These are phyloP conservation scores for Wallacemonas sp. DNA, from an alignment of 208 protist genomes.

Conservation along the genomic window DNA sequence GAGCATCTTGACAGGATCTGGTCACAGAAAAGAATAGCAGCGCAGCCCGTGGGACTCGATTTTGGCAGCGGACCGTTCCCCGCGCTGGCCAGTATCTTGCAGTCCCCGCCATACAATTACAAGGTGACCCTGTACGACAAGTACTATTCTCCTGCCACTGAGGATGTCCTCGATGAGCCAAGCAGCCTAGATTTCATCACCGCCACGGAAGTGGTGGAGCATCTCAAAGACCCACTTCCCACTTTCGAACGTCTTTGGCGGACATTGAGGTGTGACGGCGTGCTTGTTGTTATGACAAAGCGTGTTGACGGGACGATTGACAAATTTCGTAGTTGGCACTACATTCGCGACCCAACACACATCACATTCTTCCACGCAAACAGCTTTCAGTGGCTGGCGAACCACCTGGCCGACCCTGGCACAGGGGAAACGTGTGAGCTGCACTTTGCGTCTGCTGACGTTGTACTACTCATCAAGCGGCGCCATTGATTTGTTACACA, in stretches of 20 bases:
- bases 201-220: slow-evolving; percentile 54
- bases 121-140: slow-evolving; percentile 42
- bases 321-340: slow-evolving; percentile 57
- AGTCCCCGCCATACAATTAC: slow-evolving; percentile 16
- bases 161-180: neutral
- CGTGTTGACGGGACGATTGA: slow-evolving; percentile 37
- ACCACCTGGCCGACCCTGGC: slow-evolving; percentile 1
- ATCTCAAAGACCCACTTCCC: slow-evolving; percentile 35
- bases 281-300: slow-evolving; percentile 60
- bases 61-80: slow-evolving; percentile 56
- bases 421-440: slow-evolving; percentile 13
- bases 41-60: slow-evolving; percentile 31
- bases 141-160: slow-evolving; percentile 39
- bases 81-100: slow-evolving; percentile 32
- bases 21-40: neutral
- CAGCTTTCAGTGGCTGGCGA: slow-evolving; percentile 36
- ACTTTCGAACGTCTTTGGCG: slow-evolving; percentile 27
- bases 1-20: slow-evolving; percentile 17
- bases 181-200: slow-evolving; percentile 45
- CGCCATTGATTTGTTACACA: neutral
- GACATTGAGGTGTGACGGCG: slow-evolving; percentile 25
- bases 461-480: slow-evolving; percentile 27
- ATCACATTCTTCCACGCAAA: slow-evolving; percentile 43
- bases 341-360: slow-evolving; percentile 58
- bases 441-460: slow-evolving; percentile 22